Evolutionary conservation across 2,329 filamentous ascomycete species (phyloP), one percentile per base, ranked within the genome.

Genomic region (Stagonosporopsis rhizophila): DNA sequence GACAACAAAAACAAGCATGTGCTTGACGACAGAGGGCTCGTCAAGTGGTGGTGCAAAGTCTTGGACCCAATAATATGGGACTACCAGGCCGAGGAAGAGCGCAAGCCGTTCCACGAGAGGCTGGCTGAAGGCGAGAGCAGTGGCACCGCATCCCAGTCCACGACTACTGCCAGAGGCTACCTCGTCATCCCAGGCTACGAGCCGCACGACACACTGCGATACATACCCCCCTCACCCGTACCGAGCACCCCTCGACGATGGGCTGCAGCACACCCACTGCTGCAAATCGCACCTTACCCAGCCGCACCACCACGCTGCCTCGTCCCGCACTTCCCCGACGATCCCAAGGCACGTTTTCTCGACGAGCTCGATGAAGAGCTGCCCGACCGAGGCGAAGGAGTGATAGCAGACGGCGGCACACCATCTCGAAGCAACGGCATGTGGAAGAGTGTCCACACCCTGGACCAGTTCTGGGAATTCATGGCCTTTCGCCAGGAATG

Each of bases 401-500:
- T 73, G 42, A 63, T 70, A 64, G 39, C 75, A 64, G 63, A 72
- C 62, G 56, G 72, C 65, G 55, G 80, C 78, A 76, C 74, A 50
- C 74, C 75, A 11, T 75, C 72, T 27, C 78, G 83, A 62, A 84
- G 85, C 62, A 82, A 80, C 23, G 90, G 90, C 0, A 82, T 85
- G 53, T 99, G 95, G 95, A 90, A 87, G 72, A 92, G 89, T 57
- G 87, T 97, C 22, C 88, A 84, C 71, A 90, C 87, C 0, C 79
- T 99, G 37, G 90, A 93, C n/a, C 88, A 93, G 65, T 99, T 99
- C 70, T 99, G 95, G 95, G 95, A 99, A 60, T 90, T 96, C 84
- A 98, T 99, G 94, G 89, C 93, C 0, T 98, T 91, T 71, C 84
- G 95, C 53, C 95, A 98, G 73, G 95, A 99, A 72, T 99, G 95